A percentile compares a stretch with the other conserved stretches of the same genome.
Evolutionary conservation across 2,329 filamentous ascomycete species (phyloP).

Genomic region (Hymenoscyphus linearis): DNA sequence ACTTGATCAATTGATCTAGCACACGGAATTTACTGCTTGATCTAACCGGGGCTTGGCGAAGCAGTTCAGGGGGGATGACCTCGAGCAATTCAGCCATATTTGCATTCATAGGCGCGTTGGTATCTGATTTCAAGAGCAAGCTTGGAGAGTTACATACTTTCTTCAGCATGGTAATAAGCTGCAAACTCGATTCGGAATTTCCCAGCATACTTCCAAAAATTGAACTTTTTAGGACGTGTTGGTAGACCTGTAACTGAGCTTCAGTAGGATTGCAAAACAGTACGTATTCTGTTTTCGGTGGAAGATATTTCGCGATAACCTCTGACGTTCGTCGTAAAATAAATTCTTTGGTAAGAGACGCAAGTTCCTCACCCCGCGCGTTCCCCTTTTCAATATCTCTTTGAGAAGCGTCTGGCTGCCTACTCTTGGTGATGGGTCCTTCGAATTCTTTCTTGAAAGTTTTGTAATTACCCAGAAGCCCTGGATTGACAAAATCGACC

Average conservation of each 20-base stretch:
- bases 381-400: conserved; percentile 67
- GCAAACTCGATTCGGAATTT: conserved; percentile 56
- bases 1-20: conserved; percentile 59
- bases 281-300: conserved; percentile 94
- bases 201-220: conserved; percentile 58
- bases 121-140: conserved; percentile 47
- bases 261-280: conserved; percentile 86
- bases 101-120: conserved; percentile 29
- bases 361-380: conserved; percentile 76
- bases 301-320: conserved; percentile 81
- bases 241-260: conserved; percentile 86
- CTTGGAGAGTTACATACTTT: conserved; percentile 70
- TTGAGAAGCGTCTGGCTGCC: conserved; percentile 45
- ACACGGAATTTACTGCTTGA: conserved; percentile 63
- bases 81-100: conserved; percentile 41
- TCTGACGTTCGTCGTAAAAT: conserved; percentile 83
- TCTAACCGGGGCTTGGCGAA: conserved; percentile 47
- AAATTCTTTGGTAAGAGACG: conserved; percentile 86
- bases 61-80: conserved; percentile 48
- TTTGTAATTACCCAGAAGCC: conserved; percentile 87
- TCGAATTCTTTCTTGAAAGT: conserved; percentile 96
- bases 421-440: conserved; percentile 73
- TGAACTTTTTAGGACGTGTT: conserved; percentile 58
- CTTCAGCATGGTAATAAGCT: conserved; percentile 67
- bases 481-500: conserved; percentile 86